A percentile compares a stretch with the other conserved stretches of the same genome.
These are phyloP conservation scores for Fennellomyces sp. DNA, from an alignment of 371 early-diverging fungal species.

Conservation along the genomic window DNA sequence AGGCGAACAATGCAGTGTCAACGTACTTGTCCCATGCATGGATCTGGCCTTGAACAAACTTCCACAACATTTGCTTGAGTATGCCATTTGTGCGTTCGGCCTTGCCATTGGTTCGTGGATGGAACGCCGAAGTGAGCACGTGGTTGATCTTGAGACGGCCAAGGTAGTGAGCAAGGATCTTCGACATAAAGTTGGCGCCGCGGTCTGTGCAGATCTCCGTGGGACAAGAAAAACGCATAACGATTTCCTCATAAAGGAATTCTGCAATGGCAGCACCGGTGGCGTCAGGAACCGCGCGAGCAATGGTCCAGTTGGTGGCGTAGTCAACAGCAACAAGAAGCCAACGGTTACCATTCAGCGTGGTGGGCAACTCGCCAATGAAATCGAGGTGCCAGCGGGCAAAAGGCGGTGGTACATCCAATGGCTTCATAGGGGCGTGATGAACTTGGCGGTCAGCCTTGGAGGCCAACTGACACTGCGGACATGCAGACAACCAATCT, in stretches of 20 bases:
- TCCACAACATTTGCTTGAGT: slow-evolving; percentile 4
- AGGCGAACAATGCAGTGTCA: slow-evolving; percentile 14
- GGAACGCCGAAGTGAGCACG: slow-evolving; percentile 21
- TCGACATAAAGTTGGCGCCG: slow-evolving; percentile 23
- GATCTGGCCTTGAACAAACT: neutral
- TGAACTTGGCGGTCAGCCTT: neutral
- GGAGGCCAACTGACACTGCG: slow-evolving; percentile 23
- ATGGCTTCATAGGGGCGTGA: slow-evolving; percentile 16
- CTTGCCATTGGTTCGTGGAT: slow-evolving; percentile 26
- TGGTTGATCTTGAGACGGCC: slow-evolving; percentile 11
- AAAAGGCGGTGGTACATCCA: slow-evolving; percentile 7
- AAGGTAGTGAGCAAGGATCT: neutral
- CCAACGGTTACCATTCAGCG: slow-evolving; percentile 22
- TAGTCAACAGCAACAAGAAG: slow-evolving; percentile 40
- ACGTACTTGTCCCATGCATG: slow-evolving; percentile 12
- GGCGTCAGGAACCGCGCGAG: slow-evolving; percentile 35
- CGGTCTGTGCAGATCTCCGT: slow-evolving; percentile 23
- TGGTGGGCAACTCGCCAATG: slow-evolving; percentile 23
- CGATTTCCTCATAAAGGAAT: slow-evolving; percentile 31
- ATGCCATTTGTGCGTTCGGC: slow-evolving; percentile 22
- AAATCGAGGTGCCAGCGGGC: slow-evolving; percentile 33
- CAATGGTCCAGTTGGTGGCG: slow-evolving; percentile 41
- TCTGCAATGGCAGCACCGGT: slow-evolving; percentile 18
- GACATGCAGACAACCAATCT: slow-evolving; percentile 18
- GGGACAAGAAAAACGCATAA: slow-evolving; percentile 34